Conservation (phyloP, 23 red algal genomes). For the Cyanidioschyzon merolae region DNA sequence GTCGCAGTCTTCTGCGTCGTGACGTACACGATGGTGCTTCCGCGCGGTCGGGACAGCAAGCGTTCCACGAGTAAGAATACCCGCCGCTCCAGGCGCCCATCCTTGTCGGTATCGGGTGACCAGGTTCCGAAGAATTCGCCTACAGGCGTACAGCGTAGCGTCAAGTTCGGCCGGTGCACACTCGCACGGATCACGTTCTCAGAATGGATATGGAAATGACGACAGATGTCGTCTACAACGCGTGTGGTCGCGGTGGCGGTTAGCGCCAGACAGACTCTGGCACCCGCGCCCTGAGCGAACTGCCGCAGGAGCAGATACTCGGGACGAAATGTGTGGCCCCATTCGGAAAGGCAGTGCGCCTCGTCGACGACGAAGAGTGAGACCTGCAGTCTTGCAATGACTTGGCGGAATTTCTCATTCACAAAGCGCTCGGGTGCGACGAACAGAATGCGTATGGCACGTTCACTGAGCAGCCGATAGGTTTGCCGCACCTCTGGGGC, state of each 20-base stretch:
- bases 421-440: constrained; percentile 67
- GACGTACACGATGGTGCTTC: neutral
- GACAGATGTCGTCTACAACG: neutral
- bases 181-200: neutral
- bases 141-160: neutral
- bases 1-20: neutral
- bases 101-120: neutral
- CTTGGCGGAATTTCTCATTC: constrained; percentile 47
- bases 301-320: constrained; percentile 47
- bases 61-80: neutral
- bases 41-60: neutral
- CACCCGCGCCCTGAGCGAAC: constrained; percentile 17
- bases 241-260: constrained; percentile 58
- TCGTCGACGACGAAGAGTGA: constrained; percentile 70
- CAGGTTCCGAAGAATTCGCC: neutral
- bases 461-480: constrained; percentile 21
- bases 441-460: constrained; percentile 47
- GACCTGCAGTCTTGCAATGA: constrained; percentile 16
- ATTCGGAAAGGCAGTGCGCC: constrained; percentile 71
- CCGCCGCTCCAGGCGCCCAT: neutral
- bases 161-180: neutral
- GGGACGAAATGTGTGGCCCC: constrained; percentile 50
- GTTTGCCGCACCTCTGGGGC: constrained; percentile 7
- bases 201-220: neutral
- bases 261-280: constrained; percentile 44